Base-by-base conservation (phyloP, 2,329 filamentous ascomycete species). In the Fusarium chaquense region DNA sequence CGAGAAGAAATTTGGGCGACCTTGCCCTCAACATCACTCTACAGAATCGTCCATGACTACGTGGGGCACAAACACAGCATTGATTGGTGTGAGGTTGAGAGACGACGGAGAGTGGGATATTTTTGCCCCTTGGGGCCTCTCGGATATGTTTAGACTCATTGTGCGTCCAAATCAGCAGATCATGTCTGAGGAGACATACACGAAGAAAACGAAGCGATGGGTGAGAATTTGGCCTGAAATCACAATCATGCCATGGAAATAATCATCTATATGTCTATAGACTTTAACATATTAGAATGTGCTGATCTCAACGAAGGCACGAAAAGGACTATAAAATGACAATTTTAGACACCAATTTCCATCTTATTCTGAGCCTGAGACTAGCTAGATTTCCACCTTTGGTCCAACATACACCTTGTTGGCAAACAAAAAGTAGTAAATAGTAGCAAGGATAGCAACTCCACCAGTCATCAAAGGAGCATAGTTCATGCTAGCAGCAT, bases 351-450 rank as follows among this genome's bases (percentile, higher is more conserved):
- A n/a, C 8, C 12, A 9, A 22, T 10, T 15, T 9, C 22, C 3
- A 16, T 10, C 20, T 16, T 20, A 20, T 20, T 20, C 20, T 20
- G 20, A 1, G 1, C 3, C n/a, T 4, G 12, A 24, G 5, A 6
- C 4, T 30, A 5, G 18, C 26, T 9, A 66, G 6, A 72, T 45
- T 26, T 74, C 75, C 32, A 75, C 61, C n/a, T 79, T 72, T 5
- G 84, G 84, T 5, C 84, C 84, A 12, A 79, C 76, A 52, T 84
- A 86, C 28, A 78, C 75, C 57, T 78, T 76, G 52, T 76, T 79
- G 0, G 81, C 83, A 52, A 76, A 76, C 0, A 81, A 22, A n/a
- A 80, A 57, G 64, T 85, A 86, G 75, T 82, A 86, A 2, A 82
- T 44, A 6, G 83, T 71, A 43, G 80, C 82, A 40, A 85, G 80